These are phyloP conservation scores for Phytophthora megakarya DNA, from an alignment of 352 stramenopile species.

Conservation along the genomic window DNA sequence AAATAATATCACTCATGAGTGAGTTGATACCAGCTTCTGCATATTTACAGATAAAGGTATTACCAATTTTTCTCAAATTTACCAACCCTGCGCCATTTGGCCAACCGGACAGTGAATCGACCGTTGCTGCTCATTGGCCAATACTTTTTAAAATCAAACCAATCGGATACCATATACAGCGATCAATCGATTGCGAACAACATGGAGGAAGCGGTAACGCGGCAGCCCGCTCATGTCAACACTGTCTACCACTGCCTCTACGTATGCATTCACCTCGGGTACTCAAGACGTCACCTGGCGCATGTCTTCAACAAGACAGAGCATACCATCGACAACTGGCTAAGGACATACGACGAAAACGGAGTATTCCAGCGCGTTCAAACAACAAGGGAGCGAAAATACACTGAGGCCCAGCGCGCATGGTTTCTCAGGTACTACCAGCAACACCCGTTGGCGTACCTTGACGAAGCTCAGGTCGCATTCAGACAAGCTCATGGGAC, in stretches of 20 bases:
- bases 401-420: background rate
- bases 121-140: too few species aligned
- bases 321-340: conserved; percentile 18
- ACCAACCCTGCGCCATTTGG: too few species aligned
- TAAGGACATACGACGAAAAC: conserved; percentile 10
- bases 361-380: too few species aligned
- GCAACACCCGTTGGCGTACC: background rate
- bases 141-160: too few species aligned
- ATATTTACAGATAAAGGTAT: too few species aligned
- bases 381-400: conserved; percentile 12
- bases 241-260: conserved; percentile 12
- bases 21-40: too few species aligned
- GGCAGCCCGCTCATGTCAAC: background rate
- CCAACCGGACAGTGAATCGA: too few species aligned
- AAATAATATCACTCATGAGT: too few species aligned
- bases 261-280: background rate
- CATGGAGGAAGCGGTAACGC: background rate
- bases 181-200: too few species aligned
- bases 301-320: conserved; percentile 1
- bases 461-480: background rate
- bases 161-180: too few species aligned
- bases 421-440: background rate
- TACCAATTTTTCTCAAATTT: too few species aligned
- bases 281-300: conserved; percentile 3
- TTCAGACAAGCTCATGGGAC: background rate